phyloP scores from a whole-genome alignment of 2,329 filamentous ascomycete species.

The Ascochyta viciae-villosae region DNA sequence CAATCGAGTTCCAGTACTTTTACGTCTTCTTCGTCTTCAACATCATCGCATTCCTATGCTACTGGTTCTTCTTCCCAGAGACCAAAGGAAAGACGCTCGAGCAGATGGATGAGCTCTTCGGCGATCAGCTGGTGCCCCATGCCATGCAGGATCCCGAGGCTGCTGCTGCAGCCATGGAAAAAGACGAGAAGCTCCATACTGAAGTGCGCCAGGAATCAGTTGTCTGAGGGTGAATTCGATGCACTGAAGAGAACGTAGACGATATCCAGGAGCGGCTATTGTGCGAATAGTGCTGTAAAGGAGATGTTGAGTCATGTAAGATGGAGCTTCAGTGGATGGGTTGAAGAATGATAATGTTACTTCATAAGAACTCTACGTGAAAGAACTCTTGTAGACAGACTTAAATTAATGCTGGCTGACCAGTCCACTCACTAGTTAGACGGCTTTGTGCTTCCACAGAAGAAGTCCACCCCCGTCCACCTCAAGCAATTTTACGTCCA shows the following conservation, averaged over 20 bases:
- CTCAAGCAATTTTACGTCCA: neutral
- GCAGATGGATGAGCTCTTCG: slow-evolving; percentile 43
- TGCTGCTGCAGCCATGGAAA: slow-evolving; percentile 37
- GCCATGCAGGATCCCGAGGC: slow-evolving; percentile 44
- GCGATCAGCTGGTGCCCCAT: slow-evolving; percentile 47
- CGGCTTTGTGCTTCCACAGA: neutral
- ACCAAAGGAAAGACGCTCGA: slow-evolving; percentile 40
- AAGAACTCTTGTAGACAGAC: neutral
- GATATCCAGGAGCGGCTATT: neutral
- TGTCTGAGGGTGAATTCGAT: neutral
- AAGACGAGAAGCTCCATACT: slow-evolving; percentile 24
- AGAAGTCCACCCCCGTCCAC: neutral
- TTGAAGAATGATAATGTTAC: neutral
- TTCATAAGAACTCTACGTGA: neutral
- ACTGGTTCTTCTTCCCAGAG: slow-evolving; percentile 41
- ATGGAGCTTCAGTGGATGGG: neutral
- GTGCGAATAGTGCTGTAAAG: neutral
- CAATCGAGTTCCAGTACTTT: slow-evolving; percentile 55
- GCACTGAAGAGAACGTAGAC: neutral
- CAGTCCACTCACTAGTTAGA: neutral
- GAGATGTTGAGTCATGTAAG: neutral
- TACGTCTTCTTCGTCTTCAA: slow-evolving; percentile 56
- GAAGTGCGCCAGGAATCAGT: slow-evolving; percentile 9
- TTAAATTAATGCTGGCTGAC: neutral
- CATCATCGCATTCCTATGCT: slow-evolving; percentile 43